These are phyloP conservation scores for Colletotrichum cordylinicola DNA, from an alignment of 2,329 filamentous ascomycete genomes.

Conservation along the genomic window DNA sequence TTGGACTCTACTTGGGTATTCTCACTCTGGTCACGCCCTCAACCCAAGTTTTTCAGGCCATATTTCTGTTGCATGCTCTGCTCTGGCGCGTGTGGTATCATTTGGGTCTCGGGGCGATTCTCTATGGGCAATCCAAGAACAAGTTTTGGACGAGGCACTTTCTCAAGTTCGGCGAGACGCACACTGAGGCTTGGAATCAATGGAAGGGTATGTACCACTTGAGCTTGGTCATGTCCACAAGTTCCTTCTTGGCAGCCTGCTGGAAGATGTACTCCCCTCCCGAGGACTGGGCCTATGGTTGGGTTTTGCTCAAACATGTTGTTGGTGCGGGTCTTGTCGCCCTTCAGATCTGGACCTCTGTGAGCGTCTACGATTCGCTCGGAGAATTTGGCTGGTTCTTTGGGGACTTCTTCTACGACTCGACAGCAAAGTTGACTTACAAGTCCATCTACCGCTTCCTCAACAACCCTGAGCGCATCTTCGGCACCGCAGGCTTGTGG, in stretches of 20 bases:
- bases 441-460: conserved; percentile 97
- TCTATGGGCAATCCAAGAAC: conserved; percentile 84
- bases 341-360: conserved; percentile 89
- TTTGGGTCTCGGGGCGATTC: conserved; percentile 82
- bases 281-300: conserved; percentile 84
- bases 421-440: conserved; percentile 87
- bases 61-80: conserved; percentile 83
- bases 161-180: conserved; percentile 91
- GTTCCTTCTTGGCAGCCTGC: conserved; percentile 86
- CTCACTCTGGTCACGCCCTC: conserved; percentile 79
- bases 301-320: conserved; percentile 85
- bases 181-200: conserved; percentile 92
- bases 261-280: conserved; percentile 98
- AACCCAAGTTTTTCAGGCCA: conserved; percentile 74
- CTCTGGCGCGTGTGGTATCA: conserved; percentile 92
- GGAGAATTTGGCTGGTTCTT: conserved; percentile 99
- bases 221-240: conserved; percentile 88
- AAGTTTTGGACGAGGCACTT: conserved; percentile 98
- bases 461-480: conserved; percentile 94
- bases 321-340: conserved; percentile 81
- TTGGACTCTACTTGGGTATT: conserved; percentile 76
- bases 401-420: conserved; percentile 97
- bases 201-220: conserved; percentile 98
- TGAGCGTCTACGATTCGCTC: conserved; percentile 92
- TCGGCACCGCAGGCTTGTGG: conserved; percentile 95